Percentiles rank a stretch among this genome's conserved stretches.
Conservation (phyloP, 345 rosid species). For the Camelina laxa region DNA sequence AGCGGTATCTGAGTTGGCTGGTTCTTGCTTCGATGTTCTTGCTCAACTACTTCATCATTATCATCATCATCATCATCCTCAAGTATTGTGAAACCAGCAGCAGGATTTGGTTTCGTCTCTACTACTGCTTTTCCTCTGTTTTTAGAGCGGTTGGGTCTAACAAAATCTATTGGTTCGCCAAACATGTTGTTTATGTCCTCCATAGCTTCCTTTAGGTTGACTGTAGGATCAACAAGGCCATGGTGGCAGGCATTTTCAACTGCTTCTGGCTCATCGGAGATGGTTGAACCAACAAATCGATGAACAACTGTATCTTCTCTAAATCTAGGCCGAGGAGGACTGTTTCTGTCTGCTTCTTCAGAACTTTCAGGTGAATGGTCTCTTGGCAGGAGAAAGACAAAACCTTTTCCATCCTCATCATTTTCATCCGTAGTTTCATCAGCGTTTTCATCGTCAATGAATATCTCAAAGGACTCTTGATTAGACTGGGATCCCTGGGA, state of each 20-base stretch:
- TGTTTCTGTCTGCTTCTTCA: conserved; percentile 48
- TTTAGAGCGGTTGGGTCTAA: conserved; percentile 68
- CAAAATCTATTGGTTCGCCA: conserved; percentile 92
- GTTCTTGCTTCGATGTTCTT: conserved; percentile 43
- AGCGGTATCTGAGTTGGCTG: conserved; percentile 44
- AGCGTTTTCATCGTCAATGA: conserved; percentile 61
- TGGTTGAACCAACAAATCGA: conserved; percentile 86
- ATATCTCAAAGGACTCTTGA: conserved; percentile 60
- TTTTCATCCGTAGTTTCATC: conserved; percentile 46
- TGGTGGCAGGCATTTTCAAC: conserved; percentile 97
- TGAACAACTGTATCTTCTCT: conserved; percentile 88
- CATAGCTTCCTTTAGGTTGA: conserved; percentile 97
- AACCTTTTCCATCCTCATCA: conserved; percentile 51
- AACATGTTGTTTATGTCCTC: conserved; percentile 93
- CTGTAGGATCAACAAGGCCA: conserved; percentile 95
- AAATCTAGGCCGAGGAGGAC: conserved; percentile 52
- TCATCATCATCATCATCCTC: conserved; percentile 64
- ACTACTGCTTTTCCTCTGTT: conserved; percentile 54
- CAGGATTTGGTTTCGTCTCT: conserved; percentile 41
- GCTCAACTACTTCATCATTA: conserved; percentile 58
- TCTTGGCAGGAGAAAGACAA: conserved; percentile 66
- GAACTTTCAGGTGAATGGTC: conserved; percentile 64
- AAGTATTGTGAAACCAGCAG: conserved; percentile 72
- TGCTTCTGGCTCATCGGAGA: conserved; percentile 63
- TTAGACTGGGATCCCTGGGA: conserved; percentile 44